Percentiles rank a stretch among this genome's conserved stretches.
phyloP scores from a whole-genome alignment of 1,139 yeast species.

The Wickerhamomyces sp. region DNA sequence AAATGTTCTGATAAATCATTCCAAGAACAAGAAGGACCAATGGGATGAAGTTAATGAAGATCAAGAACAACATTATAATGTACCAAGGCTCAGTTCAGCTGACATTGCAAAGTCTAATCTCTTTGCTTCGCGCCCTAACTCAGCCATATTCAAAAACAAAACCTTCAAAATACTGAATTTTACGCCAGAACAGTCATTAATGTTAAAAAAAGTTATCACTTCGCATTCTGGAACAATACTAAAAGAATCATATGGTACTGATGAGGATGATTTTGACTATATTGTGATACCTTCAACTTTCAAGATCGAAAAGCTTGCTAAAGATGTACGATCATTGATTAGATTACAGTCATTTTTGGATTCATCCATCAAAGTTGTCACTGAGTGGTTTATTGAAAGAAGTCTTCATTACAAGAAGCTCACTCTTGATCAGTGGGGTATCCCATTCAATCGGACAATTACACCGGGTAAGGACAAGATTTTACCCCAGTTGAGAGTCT shows the following conservation, averaged over 20 bases:
- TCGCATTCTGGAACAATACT: constrained; percentile 39
- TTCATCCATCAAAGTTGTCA: constrained; percentile 27
- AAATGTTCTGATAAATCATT: not conserved
- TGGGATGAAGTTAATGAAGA: constrained; percentile 19
- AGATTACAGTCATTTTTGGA: constrained; percentile 9
- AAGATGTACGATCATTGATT: constrained; percentile 5
- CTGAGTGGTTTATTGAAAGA: constrained; percentile 89
- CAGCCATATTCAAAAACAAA: constrained; percentile 32
- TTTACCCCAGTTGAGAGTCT: constrained; percentile 39
- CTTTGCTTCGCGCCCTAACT: not conserved
- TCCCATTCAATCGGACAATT: constrained; percentile 45
- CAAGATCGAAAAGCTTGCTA: not conserved
- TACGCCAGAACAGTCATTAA: constrained; percentile 28
- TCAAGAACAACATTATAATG: not conserved
- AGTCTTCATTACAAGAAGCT: constrained; percentile 58
- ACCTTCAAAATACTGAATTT: constrained; percentile 40
- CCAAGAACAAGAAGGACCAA: constrained; percentile 9
- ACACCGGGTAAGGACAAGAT: constrained; percentile 1
- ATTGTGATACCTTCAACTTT: constrained; percentile 21
- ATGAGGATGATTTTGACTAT: constrained; percentile 2
- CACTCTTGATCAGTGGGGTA: constrained; percentile 67
- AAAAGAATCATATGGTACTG: constrained; percentile 4
- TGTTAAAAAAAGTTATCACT: constrained; percentile 35
- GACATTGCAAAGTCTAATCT: constrained; percentile 3
- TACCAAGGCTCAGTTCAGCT: constrained; percentile 1